Conservation (phyloP, 2,329 filamentous ascomycete genomes). For the Fusarium verticillioides region DNA sequence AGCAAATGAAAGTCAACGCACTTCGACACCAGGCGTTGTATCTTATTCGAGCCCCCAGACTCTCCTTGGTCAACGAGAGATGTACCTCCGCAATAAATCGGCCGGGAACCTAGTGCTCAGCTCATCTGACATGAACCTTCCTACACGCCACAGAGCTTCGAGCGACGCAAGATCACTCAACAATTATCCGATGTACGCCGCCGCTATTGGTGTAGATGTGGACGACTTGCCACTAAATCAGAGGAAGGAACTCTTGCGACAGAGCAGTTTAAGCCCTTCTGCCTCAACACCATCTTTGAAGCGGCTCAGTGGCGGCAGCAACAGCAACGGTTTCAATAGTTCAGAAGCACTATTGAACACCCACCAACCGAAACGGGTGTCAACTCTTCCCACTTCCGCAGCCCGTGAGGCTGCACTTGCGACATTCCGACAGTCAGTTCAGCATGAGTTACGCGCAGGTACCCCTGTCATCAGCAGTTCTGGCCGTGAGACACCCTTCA, state of each 20-base stretch:
- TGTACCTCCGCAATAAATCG: constrained; percentile 64
- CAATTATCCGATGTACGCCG: constrained; percentile 50
- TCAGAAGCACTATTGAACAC: constrained; percentile 59
- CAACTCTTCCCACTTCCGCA: constrained; percentile 54
- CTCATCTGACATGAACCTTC: constrained; percentile 43
- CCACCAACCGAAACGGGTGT: constrained; percentile 64
- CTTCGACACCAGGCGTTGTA: constrained; percentile 57
- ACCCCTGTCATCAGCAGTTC: constrained; percentile 49
- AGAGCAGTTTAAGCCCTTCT: constrained; percentile 55
- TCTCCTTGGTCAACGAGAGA: constrained; percentile 66
- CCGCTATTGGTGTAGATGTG: constrained; percentile 55
- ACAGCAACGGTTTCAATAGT: constrained; percentile 45
- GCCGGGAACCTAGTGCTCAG: constrained; percentile 52
- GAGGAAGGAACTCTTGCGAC: constrained; percentile 70
- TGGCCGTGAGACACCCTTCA: constrained; percentile 55
- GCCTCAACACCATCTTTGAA: constrained; percentile 41
- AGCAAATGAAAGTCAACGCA: constrained; percentile 41
- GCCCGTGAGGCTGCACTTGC: constrained; percentile 70
- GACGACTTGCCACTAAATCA: constrained; percentile 80
- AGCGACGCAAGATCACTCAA: constrained; percentile 58
- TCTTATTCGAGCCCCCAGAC: constrained; percentile 66
- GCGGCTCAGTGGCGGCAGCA: constrained; percentile 43
- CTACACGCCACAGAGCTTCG: constrained; percentile 43
- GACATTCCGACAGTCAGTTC: constrained; percentile 73
- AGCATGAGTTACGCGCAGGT: constrained; percentile 66